These are phyloP conservation scores for Schizothecium vesticola DNA, from an alignment of 495 filamentous ascomycete genomes.

Conservation along the genomic window DNA sequence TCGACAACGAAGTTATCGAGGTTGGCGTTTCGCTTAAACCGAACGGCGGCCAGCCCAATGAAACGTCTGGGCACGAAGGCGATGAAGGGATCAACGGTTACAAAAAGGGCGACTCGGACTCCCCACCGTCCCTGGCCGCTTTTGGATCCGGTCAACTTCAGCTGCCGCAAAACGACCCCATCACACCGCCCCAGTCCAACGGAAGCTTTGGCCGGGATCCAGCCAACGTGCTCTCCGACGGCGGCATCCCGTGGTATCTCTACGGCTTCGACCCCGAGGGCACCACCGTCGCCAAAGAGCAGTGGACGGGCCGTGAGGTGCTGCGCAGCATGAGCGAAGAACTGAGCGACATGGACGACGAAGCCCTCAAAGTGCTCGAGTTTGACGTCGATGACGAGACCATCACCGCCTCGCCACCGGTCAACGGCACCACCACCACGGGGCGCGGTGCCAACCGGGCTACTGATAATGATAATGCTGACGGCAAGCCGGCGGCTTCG, in stretches of 20 bases:
- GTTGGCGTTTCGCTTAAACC: slow-evolving; percentile 18
- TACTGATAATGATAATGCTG: not conserved
- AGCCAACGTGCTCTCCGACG: slow-evolving; percentile 55
- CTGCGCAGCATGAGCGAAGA: slow-evolving; percentile 78
- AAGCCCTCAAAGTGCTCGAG: slow-evolving; percentile 62
- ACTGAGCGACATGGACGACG: slow-evolving; percentile 82
- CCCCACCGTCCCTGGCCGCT: slow-evolving; percentile 30
- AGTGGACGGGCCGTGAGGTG: slow-evolving; percentile 70
- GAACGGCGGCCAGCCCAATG: slow-evolving; percentile 24
- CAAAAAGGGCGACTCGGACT: slow-evolving; percentile 28
- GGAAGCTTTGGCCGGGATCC: slow-evolving; percentile 37
- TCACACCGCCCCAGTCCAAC: slow-evolving; percentile 46
- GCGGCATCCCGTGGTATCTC: slow-evolving; percentile 86
- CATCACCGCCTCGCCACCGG: slow-evolving; percentile 36
- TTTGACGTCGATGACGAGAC: slow-evolving; percentile 41
- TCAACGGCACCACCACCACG: not conserved
- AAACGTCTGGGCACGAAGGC: slow-evolving; percentile 19
- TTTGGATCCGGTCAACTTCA: slow-evolving; percentile 3
- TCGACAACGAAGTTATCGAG: slow-evolving; percentile 40
- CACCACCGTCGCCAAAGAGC: slow-evolving; percentile 62
- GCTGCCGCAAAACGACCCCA: slow-evolving; percentile 23
- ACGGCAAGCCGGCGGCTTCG: not conserved
- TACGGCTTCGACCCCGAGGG: slow-evolving; percentile 73
- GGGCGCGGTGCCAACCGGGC: not conserved
- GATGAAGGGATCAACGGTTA: slow-evolving; percentile 24